These are phyloP conservation scores for Vitis hybrid DNA, from an alignment of 177 flowering plant species.

Conservation along the genomic window DNA sequence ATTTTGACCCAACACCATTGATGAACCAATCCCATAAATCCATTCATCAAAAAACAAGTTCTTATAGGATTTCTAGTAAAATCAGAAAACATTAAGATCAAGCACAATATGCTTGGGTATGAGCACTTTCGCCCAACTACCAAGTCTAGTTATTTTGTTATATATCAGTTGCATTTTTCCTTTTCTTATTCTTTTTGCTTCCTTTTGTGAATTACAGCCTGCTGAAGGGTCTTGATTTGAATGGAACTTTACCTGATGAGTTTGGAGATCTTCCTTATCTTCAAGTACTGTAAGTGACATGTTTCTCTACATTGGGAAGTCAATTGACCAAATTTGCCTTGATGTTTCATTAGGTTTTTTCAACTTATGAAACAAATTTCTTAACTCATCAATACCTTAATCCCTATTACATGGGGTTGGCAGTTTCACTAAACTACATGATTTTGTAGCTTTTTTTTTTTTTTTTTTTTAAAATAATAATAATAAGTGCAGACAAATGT, in stretches of 20 bases:
- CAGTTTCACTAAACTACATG: no score
- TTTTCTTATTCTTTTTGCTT: neutral
- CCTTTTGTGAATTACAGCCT: constrained; percentile 30
- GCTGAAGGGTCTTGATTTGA: constrained; percentile 51
- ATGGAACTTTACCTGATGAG: constrained; percentile 53
- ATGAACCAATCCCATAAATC: no score
- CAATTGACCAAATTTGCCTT: no score
- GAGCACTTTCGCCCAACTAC: neutral
- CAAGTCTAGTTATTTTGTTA: no score
- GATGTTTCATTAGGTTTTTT: neutral
- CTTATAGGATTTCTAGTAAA: no score
- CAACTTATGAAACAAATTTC: neutral
- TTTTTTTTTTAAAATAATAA: no score
- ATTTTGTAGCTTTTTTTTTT: no score
- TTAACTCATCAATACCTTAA: neutral
- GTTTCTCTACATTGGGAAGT: neutral
- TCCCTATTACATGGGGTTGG: neutral
- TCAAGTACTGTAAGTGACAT: constrained; percentile 49
- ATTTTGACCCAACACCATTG: no score
- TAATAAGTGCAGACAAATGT: no score
- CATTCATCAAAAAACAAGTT: no score
- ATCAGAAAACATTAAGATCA: no score
- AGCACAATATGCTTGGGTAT: no score
- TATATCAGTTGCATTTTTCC: neutral
- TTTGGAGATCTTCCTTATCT: constrained; percentile 49